Evolutionary conservation across 2,329 filamentous ascomycete species (phyloP).

Genomic region (Elsinoe australis): DNA sequence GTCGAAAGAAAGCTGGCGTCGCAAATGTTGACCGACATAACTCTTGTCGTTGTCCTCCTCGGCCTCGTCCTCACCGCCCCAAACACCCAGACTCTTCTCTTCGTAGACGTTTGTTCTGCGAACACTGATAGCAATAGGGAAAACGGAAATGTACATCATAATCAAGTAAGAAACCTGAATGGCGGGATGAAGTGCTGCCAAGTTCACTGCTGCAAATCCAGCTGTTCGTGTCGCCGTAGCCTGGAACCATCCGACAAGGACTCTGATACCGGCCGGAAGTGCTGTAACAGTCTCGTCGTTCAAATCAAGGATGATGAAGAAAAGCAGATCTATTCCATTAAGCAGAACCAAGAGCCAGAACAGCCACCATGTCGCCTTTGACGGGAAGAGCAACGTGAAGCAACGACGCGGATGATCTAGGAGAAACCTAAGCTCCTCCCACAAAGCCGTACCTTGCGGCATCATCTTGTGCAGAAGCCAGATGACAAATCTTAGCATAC

Average conservation of each 20-base stretch:
- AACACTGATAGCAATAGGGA: conserved; percentile 91
- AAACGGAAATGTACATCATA: conserved; percentile 99
- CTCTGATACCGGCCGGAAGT: conserved; percentile 63
- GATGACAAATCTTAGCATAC: conserved; percentile 88
- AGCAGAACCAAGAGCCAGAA: conserved; percentile 76
- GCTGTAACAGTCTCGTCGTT: conserved; percentile 60
- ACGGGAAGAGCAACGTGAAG: conserved; percentile 89
- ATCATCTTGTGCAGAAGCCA: conserved; percentile 67
- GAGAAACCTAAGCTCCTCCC: conserved; percentile 84
- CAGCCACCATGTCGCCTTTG: conserved; percentile 88
- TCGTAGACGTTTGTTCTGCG: conserved; percentile 95
- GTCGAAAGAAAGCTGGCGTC: conserved; percentile 90
- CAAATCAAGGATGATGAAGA: conserved; percentile 88
- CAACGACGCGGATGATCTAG: conserved; percentile 92
- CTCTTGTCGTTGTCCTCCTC: conserved; percentile 57
- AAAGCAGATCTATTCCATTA: conserved; percentile 77
- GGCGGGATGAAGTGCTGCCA: conserved; percentile 73
- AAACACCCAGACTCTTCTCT: conserved; percentile 75
- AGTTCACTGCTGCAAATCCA: conserved; percentile 74
- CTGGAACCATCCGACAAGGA: conserved; percentile 85
- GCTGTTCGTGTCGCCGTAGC: conserved; percentile 84
- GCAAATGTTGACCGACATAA: conserved; percentile 85
- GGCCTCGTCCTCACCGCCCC: conserved; percentile 45
- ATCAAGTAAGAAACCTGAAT: conserved; percentile 91
- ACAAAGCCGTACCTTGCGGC: conserved; percentile 60